phyloP scores from a whole-genome alignment of 208 protist species.

The Acanthamoeba lenticulata region DNA sequence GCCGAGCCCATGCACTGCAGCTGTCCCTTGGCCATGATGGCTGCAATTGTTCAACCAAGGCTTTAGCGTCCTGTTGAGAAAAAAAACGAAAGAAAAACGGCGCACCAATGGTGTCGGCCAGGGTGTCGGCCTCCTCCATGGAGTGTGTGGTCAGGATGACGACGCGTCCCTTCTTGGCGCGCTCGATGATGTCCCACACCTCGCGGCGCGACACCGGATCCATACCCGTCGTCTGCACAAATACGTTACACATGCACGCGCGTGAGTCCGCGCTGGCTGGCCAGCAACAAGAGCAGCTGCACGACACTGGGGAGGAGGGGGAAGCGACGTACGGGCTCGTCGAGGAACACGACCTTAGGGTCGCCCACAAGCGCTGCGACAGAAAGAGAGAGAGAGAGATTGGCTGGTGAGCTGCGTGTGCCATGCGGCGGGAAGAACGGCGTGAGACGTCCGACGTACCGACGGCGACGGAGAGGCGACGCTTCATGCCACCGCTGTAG shows the following conservation, averaged over 20 bases:
- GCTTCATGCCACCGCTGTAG: conserved; percentile 68
- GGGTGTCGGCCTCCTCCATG: conserved; percentile 74
- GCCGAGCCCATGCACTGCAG: conserved; percentile 63
- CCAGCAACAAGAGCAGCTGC: too few relatives aligned
- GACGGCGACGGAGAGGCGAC: conserved; percentile 65
- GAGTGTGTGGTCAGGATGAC: conserved; percentile 81
- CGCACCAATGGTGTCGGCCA: conserved; percentile 55
- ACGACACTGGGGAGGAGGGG: too few relatives aligned
- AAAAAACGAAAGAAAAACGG: not conserved
- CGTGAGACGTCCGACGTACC: not conserved
- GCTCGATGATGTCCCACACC: conserved; percentile 83
- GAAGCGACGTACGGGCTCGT: conserved; percentile 76
- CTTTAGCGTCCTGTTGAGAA: not conserved
- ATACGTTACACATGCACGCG: too few relatives aligned
- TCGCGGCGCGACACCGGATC: conserved; percentile 81
- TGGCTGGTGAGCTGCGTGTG: not conserved
- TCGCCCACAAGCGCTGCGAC: conserved; percentile 72
- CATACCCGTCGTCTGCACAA: conserved; percentile 82
- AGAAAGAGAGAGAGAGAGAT: not conserved
- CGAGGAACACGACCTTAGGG: conserved; percentile 78
- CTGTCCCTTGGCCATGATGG: conserved; percentile 62
- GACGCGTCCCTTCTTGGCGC: conserved; percentile 72
- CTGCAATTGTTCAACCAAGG: too few relatives aligned
- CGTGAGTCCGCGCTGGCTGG: too few relatives aligned
- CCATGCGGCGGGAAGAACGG: not conserved